These are phyloP conservation scores for Purpureocillium takamizusanense DNA, from an alignment of 2,329 filamentous ascomycete species.

Conservation along the genomic window DNA sequence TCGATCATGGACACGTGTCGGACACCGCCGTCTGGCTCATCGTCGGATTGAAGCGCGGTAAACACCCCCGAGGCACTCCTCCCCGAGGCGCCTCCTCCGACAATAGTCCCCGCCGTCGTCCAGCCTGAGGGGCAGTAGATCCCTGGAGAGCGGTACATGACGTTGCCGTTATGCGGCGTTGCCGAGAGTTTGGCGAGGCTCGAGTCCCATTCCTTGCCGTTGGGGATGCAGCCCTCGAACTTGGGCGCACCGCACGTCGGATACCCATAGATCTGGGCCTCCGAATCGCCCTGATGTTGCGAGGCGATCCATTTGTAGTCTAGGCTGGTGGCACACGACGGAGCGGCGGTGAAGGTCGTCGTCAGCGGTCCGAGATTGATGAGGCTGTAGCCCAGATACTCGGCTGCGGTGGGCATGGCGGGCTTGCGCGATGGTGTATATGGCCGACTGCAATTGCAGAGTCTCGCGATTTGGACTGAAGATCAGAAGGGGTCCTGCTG, in stretches of 20 bases:
- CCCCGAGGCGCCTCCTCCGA: constrained; percentile 2
- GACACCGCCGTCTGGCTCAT: neutral
- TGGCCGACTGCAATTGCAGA: too few species aligned
- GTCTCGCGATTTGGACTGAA: too few species aligned
- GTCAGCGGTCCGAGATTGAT: constrained; percentile 21
- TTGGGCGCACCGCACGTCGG: constrained; percentile 4
- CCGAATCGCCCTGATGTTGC: neutral
- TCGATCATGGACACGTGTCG: neutral
- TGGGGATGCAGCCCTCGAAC: constrained; percentile 12
- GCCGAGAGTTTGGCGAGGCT: neutral
- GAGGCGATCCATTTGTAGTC: constrained; percentile 4
- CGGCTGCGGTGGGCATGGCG: constrained; percentile 15
- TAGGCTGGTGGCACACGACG: constrained; percentile 11
- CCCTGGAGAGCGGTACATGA: constrained; percentile 14
- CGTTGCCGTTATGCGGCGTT: constrained; percentile 4
- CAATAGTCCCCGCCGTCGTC: constrained; percentile 13
- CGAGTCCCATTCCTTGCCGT: constrained; percentile 8
- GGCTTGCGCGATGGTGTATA: neutral
- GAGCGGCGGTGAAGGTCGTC: constrained; percentile 16
- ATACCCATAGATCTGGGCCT: constrained; percentile 1
- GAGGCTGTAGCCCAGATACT: constrained; percentile 11
- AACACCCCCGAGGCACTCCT: constrained; percentile 6
- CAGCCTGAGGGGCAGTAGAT: constrained; percentile 13
- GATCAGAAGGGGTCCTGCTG: too few species aligned
- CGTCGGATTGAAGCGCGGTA: constrained; percentile 2